Base-by-base conservation (phyloP, 1,284 basidiomycete genomes). In the Fomitopsis schrenkii region DNA sequence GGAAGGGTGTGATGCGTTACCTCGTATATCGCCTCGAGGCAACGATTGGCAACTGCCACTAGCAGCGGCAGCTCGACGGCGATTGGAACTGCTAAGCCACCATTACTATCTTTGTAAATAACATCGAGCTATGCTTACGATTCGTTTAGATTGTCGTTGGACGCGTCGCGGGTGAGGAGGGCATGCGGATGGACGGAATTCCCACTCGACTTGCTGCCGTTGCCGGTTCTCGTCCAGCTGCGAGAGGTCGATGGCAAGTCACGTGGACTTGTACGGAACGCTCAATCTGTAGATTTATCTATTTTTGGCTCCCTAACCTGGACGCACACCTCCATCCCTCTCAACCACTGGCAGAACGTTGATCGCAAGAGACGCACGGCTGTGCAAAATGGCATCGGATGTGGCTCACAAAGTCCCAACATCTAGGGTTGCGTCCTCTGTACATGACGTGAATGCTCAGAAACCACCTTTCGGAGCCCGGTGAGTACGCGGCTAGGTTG, bases 391-490 rank as follows among this genome's bases (percentile, higher is more conserved):
- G 53, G 8, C 17, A 10, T 35, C 28, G 8, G 35, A 35, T 10
- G 17, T 59, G 35, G 26, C 61, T 14, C 10, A 19, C n/a, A 40
- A 22, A 40, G 22, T 36, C 12, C 57, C 55, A 50, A 58, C 50
- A 2, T 64, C 62, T 12, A 66, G 62, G 33, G 69, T 60, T 30
- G 80, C 85, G 0, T 90, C 87, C 1, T 90, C 88, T 0, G 87
- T 90, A 12, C 85, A 87, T 70, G 82, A 88, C 64, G 74, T 85
- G 59, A 70, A 65, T 10, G 75, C 76, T 5, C 80, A 84, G 42
- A 83, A 85, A 66, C 88, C 88, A 3, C 84, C 88, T 0, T 91
- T 90, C 73, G 88, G 88, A 7, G 87, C 88, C 26, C 82, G 89
- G 87, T 86, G 60, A 63, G 74, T 19, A 41, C 14, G 38, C 38